A percentile compares a stretch with the other conserved stretches of the same genome.
phyloP scores from a whole-genome alignment of 345 rosid species.

The Ceriops tagal region DNA sequence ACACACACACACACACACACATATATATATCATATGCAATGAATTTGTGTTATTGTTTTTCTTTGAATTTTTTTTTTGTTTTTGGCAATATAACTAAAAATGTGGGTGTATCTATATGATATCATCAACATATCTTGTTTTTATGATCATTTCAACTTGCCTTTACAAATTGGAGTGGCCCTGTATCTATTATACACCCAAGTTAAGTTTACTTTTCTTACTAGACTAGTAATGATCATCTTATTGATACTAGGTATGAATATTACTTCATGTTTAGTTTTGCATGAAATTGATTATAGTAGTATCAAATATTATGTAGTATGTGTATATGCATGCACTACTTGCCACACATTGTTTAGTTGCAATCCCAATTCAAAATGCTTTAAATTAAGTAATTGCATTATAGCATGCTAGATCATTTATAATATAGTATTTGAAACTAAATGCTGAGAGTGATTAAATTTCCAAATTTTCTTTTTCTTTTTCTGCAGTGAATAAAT shows the following conservation, averaged over 20 bases:
- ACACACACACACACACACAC: no score
- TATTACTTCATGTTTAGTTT: slow-evolving; percentile 10
- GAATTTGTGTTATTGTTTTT: not conserved
- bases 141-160: slow-evolving; percentile 62
- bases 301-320: not conserved
- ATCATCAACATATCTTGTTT: slow-evolving; percentile 1
- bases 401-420: no score
- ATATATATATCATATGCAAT: not conserved
- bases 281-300: slow-evolving; percentile 6
- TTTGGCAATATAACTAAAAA: not conserved
- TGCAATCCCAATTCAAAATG: no score
- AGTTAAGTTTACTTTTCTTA: slow-evolving; percentile 80
- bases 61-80: not conserved
- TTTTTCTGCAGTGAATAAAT: slow-evolving; percentile 65
- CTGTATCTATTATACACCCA: slow-evolving; percentile 81
- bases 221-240: slow-evolving; percentile 80
- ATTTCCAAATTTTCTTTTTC: not conserved
- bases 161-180: slow-evolving; percentile 86
- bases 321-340: not conserved
- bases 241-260: slow-evolving; percentile 71
- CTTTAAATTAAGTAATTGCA: no score
- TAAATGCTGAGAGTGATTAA: not conserved
- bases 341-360: not conserved
- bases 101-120: slow-evolving; percentile 1
- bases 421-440: not conserved